Evolutionary conservation across 306 rosid genomes (phyloP).

Genomic region (Argentina anserina): DNA sequence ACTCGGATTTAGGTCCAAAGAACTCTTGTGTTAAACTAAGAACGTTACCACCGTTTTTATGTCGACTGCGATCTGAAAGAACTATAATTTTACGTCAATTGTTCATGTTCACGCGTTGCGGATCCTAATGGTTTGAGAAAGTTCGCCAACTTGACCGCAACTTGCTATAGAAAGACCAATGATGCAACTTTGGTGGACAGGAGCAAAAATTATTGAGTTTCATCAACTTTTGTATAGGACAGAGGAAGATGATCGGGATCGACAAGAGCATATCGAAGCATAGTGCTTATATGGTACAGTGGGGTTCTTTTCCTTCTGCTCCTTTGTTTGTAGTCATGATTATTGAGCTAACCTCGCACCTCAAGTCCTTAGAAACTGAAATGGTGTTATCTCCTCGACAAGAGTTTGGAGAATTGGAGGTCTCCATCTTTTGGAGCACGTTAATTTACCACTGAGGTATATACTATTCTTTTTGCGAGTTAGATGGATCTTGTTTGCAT

Average conservation of each 20-base stretch:
- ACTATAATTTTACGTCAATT: background rate
- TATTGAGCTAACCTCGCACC: background rate
- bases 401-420: background rate
- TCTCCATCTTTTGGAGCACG: constrained; percentile 6
- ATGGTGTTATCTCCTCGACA: background rate
- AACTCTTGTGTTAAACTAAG: too few relatives aligned
- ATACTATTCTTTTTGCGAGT: background rate
- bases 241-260: background rate
- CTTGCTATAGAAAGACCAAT: background rate
- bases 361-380: background rate
- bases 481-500: background rate
- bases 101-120: background rate
- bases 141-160: background rate
- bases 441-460: background rate
- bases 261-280: background rate
- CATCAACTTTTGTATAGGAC: background rate
- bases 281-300: background rate
- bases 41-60: too few relatives aligned
- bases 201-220: background rate
- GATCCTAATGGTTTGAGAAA: background rate
- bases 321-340: background rate
- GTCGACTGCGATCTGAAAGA: too few relatives aligned
- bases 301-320: constrained; percentile 6
- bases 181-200: background rate
- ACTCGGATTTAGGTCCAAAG: too few relatives aligned